Conservation (phyloP, 441 rosid genomes). For the Arabidopsis hybrid region DNA sequence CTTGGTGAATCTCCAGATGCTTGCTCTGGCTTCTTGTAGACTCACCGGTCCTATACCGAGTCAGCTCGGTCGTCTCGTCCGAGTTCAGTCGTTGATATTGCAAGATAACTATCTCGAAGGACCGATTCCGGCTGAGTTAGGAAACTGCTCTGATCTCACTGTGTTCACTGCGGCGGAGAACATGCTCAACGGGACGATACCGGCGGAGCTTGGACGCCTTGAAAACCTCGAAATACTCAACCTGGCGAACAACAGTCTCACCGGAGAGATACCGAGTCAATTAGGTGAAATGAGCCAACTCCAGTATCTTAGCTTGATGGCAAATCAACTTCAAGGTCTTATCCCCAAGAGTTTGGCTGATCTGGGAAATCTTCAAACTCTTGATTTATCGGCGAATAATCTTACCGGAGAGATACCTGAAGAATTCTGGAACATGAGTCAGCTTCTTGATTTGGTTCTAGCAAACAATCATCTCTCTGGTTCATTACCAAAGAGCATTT, state of each 20-base stretch:
- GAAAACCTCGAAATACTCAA: slow-evolving; percentile 61
- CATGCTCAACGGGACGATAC: slow-evolving; percentile 70
- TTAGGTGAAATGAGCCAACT: slow-evolving; percentile 52
- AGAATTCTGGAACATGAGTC: slow-evolving; percentile 51
- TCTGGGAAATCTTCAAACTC: slow-evolving; percentile 59
- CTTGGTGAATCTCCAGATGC: slow-evolving; percentile 63
- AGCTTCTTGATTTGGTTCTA: slow-evolving; percentile 61
- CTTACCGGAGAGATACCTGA: slow-evolving; percentile 68
- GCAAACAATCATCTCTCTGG: slow-evolving; percentile 64
- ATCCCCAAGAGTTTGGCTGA: slow-evolving; percentile 63
- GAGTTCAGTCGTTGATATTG: slow-evolving; percentile 57
- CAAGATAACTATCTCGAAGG: slow-evolving; percentile 68
- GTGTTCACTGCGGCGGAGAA: slow-evolving; percentile 56
- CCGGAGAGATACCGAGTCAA: slow-evolving; percentile 68
- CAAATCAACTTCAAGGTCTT: slow-evolving; percentile 64
- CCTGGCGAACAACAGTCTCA: slow-evolving; percentile 80
- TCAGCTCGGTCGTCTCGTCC: slow-evolving; percentile 71
- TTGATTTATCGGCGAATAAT: slow-evolving; percentile 77
- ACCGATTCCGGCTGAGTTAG: slow-evolving; percentile 64
- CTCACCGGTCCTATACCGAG: slow-evolving; percentile 84
- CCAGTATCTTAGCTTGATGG: slow-evolving; percentile 65
- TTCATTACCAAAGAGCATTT: slow-evolving; percentile 65
- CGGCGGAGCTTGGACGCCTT: slow-evolving; percentile 61
- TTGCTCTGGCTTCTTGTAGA: slow-evolving; percentile 72
- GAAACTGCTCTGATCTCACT: slow-evolving; percentile 59